Evolutionary conservation across 495 filamentous ascomycete genomes (phyloP), one percentile per base, ranked within the genome.

Genomic region (Cryomyces minteri): DNA sequence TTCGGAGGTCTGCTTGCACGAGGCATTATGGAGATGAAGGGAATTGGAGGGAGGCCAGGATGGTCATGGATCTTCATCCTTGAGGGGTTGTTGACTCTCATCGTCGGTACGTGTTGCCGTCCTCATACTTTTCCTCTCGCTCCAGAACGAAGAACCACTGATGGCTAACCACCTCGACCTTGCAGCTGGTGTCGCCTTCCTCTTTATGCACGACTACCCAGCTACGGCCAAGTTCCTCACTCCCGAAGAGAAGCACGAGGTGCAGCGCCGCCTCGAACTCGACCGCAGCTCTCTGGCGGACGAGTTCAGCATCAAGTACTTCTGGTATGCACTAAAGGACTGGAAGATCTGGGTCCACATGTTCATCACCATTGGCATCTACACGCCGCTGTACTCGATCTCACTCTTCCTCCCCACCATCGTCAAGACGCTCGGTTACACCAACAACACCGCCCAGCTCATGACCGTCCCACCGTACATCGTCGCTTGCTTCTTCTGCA

Each of bases 311-410:
- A 1, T 31, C 9, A 28, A 31, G 10, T 28, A 46, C 34, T 11
- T 46, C 33, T 38, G 11, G 32, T 1, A 39, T 1, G 48, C 54
- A 1, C 4, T 59, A 0, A 30, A 33, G 9, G 56, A 59, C 46
- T 57, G 51, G 51, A 57, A 55, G 49, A 52, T 56, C 31, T 59
- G 54, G 54, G 39, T 55, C 6, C 48, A 59, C 40, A 51, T 51
- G 46, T 43, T 52, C 40, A 51, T 56, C 45, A 52, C 49, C 11
- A 36, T 56, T 33, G 46, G 63, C 32, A 61, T 69, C 47, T 66
- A 63, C 52, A 68, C 66, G 9, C 80, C 82, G 4, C 68, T 88
- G 4, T 90, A 90, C 56, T 84, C 80, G 0, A 64, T 85, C 30
- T 80, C 80, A 5, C 66, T 92, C 10, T 93, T 93, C 47, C 53